Percentiles rank a stretch among this genome's conserved stretches.
phyloP scores from a whole-genome alignment of 2,329 filamentous ascomycete genomes.

The Aplosporella prunicola region DNA sequence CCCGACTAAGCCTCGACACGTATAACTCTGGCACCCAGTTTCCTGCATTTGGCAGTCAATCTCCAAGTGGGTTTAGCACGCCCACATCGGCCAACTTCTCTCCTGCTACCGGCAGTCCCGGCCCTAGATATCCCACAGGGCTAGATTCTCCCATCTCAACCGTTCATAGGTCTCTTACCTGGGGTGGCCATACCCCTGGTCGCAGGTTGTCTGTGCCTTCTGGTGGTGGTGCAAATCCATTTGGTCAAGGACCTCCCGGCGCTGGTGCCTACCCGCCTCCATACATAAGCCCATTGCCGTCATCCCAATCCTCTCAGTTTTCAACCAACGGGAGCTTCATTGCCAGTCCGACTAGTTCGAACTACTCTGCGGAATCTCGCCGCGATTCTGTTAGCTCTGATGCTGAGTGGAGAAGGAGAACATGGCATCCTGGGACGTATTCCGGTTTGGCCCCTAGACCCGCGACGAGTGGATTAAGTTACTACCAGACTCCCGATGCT shows the following conservation, averaged over 20 bases:
- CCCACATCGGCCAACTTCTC: constrained; percentile 79
- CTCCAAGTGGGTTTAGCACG: constrained; percentile 68
- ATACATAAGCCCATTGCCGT: constrained; percentile 47
- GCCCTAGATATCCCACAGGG: constrained; percentile 51
- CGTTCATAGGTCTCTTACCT: constrained; percentile 60
- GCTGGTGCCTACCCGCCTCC: constrained; percentile 47
- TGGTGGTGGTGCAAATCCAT: constrained; percentile 52
- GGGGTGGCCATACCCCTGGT: constrained; percentile 57
- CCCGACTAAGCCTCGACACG: constrained; percentile 56
- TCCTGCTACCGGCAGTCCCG: constrained; percentile 63
- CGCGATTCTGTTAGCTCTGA: constrained; percentile 61
- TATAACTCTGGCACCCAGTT: constrained; percentile 53
- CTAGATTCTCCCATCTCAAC: constrained; percentile 64
- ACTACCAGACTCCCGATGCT: constrained; percentile 61
- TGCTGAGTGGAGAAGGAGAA: constrained; percentile 71
- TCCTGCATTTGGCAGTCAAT: constrained; percentile 54
- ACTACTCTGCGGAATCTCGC: constrained; percentile 49
- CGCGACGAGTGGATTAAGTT: constrained; percentile 63
- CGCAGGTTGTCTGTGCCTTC: constrained; percentile 78
- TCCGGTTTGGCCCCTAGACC: constrained; percentile 51
- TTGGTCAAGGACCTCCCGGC: constrained; percentile 56
- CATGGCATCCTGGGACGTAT: constrained; percentile 77
- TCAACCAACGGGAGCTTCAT: constrained; percentile 52
- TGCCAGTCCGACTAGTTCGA: constrained; percentile 57
- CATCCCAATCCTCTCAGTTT: constrained; percentile 44